Evolutionary conservation across 768 basidiomycete species (phyloP).

Genomic region (Leucosporidium scottii): DNA sequence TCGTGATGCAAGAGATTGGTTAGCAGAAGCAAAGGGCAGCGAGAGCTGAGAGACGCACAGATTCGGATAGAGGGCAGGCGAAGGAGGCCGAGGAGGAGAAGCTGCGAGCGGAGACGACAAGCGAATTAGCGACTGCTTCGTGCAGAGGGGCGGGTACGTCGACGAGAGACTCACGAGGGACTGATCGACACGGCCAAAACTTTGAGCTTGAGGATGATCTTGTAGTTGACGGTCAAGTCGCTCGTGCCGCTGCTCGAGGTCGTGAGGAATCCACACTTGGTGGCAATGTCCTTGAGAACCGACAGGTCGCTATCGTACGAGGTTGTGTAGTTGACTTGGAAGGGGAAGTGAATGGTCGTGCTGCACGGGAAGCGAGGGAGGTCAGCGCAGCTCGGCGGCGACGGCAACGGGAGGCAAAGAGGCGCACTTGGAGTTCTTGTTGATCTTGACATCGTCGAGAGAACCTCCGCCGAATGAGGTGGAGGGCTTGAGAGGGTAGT

Average conservation of each 20-base stretch:
- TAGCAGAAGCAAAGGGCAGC: slow-evolving; percentile 1
- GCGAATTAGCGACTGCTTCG: not conserved
- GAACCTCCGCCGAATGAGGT: slow-evolving; percentile 31
- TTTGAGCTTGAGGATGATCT: slow-evolving; percentile 33
- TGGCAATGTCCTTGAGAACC: slow-evolving; percentile 34
- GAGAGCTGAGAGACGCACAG: slow-evolving; percentile 6
- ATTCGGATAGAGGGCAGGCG: slow-evolving; percentile 28
- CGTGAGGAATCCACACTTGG: slow-evolving; percentile 36
- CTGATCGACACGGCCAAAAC: slow-evolving; percentile 32
- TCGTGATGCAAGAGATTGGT: not conserved
- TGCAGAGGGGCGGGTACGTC: not conserved
- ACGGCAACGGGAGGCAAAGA: not conserved
- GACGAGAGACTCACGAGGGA: slow-evolving; percentile 11
- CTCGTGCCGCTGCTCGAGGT: not conserved
- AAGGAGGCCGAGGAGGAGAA: slow-evolving; percentile 21
- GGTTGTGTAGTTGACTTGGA: slow-evolving; percentile 36
- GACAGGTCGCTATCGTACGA: slow-evolving; percentile 30
- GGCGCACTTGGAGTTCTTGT: slow-evolving; percentile 32
- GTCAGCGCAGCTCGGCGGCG: not conserved
- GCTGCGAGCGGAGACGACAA: not conserved
- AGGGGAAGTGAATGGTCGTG: slow-evolving; percentile 36
- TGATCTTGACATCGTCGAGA: slow-evolving; percentile 31
- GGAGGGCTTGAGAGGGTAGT: slow-evolving; percentile 29
- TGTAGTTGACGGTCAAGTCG: slow-evolving; percentile 32
- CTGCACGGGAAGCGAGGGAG: not conserved